These are phyloP conservation scores for Microcyclosporella mali DNA, from an alignment of 2,329 filamentous ascomycete species.

Conservation along the genomic window DNA sequence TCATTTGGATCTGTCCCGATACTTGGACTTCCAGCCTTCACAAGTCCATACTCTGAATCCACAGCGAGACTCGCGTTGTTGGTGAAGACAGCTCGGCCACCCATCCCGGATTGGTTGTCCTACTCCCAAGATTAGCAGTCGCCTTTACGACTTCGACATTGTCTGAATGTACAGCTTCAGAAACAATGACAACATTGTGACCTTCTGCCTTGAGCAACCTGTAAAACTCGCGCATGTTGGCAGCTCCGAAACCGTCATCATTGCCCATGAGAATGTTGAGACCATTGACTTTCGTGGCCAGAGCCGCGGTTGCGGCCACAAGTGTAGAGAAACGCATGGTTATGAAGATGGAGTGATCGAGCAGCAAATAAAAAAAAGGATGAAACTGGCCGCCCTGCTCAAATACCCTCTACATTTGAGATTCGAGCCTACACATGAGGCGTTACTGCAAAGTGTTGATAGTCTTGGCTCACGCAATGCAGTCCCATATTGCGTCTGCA, in stretches of 20 bases:
- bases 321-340: slow-evolving; percentile 12
- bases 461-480: too few species aligned
- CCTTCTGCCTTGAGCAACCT: slow-evolving; percentile 33
- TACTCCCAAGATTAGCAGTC: too few species aligned
- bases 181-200: slow-evolving; percentile 40
- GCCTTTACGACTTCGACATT: slow-evolving; percentile 39
- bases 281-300: slow-evolving; percentile 9
- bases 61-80: slow-evolving; percentile 37
- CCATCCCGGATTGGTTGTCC: slow-evolving; percentile 43
- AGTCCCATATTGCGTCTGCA: too few species aligned
- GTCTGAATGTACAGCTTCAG: slow-evolving; percentile 24
- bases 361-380: too few species aligned
- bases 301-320: slow-evolving; percentile 9
- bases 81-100: slow-evolving; percentile 42
- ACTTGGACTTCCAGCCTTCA: slow-evolving; percentile 44
- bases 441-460: too few species aligned
- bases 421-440: too few species aligned
- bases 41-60: slow-evolving; percentile 41
- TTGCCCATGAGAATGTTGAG: slow-evolving; percentile 36
- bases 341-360: too few species aligned
- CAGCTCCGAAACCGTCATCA: slow-evolving; percentile 35
- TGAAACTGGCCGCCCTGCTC: too few species aligned
- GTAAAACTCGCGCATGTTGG: slow-evolving; percentile 36
- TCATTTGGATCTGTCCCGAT: slow-evolving; percentile 48
- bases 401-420: too few species aligned